Evolutionary conservation across 2,329 filamentous ascomycete species (phyloP).

Genomic region (Alternaria sp.): DNA sequence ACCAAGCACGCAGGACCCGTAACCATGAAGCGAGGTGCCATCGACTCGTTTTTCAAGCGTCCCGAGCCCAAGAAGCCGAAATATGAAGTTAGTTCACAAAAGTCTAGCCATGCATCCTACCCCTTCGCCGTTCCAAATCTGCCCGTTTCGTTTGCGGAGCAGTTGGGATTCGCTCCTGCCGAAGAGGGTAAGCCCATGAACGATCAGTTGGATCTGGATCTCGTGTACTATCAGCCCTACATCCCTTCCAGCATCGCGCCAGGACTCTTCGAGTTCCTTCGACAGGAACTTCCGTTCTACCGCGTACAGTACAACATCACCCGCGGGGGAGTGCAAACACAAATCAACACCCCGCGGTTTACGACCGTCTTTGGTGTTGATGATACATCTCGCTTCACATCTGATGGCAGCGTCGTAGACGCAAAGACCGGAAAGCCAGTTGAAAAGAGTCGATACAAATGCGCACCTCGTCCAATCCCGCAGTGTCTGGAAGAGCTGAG

Average conservation of each 20-base stretch:
- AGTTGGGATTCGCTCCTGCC: slow-evolving; percentile 59
- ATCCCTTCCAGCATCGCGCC: slow-evolving; percentile 65
- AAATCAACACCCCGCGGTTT: slow-evolving; percentile 69
- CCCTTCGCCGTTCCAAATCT: slow-evolving; percentile 62
- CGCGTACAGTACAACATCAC: slow-evolving; percentile 77
- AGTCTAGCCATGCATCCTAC: slow-evolving; percentile 60
- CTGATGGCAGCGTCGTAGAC: slow-evolving; percentile 52
- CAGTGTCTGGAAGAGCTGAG: slow-evolving; percentile 72
- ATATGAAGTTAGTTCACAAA: slow-evolving; percentile 37
- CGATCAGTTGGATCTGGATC: slow-evolving; percentile 73
- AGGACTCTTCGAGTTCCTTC: slow-evolving; percentile 74
- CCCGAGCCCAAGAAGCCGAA: slow-evolving; percentile 53
- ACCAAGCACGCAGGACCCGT: not conserved
- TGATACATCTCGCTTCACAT: slow-evolving; percentile 68
- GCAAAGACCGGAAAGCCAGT: slow-evolving; percentile 54
- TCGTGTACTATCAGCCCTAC: slow-evolving; percentile 79
- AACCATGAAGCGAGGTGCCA: slow-evolving; percentile 64
- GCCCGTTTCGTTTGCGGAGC: slow-evolving; percentile 54
- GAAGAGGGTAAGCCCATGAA: slow-evolving; percentile 65
- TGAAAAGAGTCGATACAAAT: slow-evolving; percentile 62
- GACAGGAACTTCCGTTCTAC: slow-evolving; percentile 77
- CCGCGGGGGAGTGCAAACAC: slow-evolving; percentile 68
- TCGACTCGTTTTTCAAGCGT: slow-evolving; percentile 73
- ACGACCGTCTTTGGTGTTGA: slow-evolving; percentile 69
- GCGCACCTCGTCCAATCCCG: slow-evolving; percentile 73